Evolutionary conservation across 345 rosid species (phyloP).

Genomic region (Clausena lansium): DNA sequence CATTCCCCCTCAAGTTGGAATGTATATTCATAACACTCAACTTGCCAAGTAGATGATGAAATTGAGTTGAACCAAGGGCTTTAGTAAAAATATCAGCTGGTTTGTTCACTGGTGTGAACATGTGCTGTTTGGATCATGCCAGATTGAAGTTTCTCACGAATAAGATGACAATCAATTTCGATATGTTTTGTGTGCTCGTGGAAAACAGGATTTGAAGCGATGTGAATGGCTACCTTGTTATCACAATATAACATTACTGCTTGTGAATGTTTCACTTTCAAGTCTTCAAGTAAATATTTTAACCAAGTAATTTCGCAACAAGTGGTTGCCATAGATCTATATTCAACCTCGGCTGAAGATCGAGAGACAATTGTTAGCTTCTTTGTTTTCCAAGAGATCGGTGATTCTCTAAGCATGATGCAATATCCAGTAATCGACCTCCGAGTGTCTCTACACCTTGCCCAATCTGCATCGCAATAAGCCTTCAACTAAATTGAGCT

Average conservation of each 20-base stretch:
- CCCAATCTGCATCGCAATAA: constrained; percentile 4
- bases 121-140: neutral
- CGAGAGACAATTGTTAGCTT: constrained; percentile 3
- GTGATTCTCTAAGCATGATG: neutral
- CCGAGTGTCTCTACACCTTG: neutral
- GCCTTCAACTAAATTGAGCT: neutral
- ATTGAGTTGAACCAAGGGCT: too few relatives aligned
- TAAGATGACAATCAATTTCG: neutral
- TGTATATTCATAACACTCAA: too few relatives aligned
- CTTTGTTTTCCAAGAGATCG: constrained; percentile 8
- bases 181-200: neutral
- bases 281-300: neutral
- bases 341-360: neutral
- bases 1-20: too few relatives aligned
- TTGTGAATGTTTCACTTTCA: neutral
- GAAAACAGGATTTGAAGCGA: neutral
- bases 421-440: neutral
- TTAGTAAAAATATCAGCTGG: too few relatives aligned
- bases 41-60: too few relatives aligned
- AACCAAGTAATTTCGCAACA: neutral
- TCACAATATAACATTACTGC: neutral
- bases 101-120: too few relatives aligned
- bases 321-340: constrained; percentile 1
- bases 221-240: neutral
- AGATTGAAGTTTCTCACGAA: neutral